Conservation (phyloP, 768 basidiomycete species). For the Mycena galericulata region DNA sequence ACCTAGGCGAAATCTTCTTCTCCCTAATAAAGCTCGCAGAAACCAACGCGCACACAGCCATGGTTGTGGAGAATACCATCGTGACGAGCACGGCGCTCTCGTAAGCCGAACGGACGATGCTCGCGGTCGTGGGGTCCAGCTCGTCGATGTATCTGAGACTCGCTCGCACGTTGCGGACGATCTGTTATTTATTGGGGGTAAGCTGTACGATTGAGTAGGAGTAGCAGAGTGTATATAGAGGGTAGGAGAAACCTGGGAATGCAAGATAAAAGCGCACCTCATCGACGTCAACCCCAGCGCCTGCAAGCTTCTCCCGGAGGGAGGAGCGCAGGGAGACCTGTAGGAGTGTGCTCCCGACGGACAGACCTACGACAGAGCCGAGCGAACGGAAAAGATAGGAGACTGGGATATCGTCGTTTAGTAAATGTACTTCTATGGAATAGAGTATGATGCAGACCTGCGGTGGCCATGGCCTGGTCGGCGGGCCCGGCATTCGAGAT, state of each 20-base stretch:
- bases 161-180: conserved; percentile 61
- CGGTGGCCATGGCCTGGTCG: conserved; percentile 76
- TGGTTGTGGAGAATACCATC: conserved; percentile 58
- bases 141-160: conserved; percentile 61
- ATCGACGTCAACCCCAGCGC: conserved; percentile 59
- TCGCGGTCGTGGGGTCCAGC: conserved; percentile 51
- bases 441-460: conserved; percentile 50
- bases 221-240: neutral
- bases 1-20: conserved; percentile 39
- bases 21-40: conserved; percentile 67
- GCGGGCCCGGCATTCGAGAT: conserved; percentile 72
- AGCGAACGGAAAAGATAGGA: conserved; percentile 77
- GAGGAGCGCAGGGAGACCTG: conserved; percentile 61
- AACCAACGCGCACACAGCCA: conserved; percentile 56
- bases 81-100: conserved; percentile 59
- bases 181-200: conserved; percentile 43
- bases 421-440: neutral
- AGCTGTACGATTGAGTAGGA: neutral
- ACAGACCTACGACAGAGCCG: conserved; percentile 68
- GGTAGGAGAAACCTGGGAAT: neutral
- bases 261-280: conserved; percentile 53
- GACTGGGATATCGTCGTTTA: conserved; percentile 51
- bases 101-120: conserved; percentile 55
- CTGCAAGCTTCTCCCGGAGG: conserved; percentile 53
- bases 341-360: conserved; percentile 67